phyloP scores from a whole-genome alignment of 371 early-diverging fungal genomes.

The Mucor plumbeus region DNA sequence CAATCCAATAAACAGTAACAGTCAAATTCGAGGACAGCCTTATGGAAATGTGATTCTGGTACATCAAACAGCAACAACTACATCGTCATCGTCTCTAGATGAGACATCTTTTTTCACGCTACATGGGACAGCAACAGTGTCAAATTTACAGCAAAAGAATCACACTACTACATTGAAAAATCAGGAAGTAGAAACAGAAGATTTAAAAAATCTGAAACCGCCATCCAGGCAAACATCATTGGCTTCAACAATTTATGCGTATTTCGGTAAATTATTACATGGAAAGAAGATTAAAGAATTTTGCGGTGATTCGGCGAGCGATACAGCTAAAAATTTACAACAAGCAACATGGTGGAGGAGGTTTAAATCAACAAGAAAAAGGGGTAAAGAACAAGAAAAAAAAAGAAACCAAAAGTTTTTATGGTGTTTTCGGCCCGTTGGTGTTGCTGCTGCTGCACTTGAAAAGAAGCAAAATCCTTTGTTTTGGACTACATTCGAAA shows the following conservation, averaged over 20 bases:
- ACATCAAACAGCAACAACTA: conserved; percentile 5
- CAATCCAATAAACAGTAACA: background rate
- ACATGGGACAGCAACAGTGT: background rate
- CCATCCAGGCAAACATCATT: background rate
- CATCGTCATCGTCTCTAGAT: background rate
- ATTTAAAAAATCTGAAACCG: background rate
- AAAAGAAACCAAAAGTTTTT: conserved; percentile 3
- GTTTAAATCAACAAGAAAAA: background rate
- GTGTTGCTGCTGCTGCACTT: background rate
- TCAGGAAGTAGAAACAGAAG: background rate
- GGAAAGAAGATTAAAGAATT: background rate
- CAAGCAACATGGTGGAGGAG: background rate
- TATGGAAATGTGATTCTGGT: conserved; percentile 4
- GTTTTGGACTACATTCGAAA: conserved; percentile 23
- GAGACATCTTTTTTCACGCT: background rate
- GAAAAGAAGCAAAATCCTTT: background rate
- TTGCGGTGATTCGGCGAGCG: background rate
- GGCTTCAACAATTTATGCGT: conserved; percentile 4
- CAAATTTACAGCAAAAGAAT: background rate
- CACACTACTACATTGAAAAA: background rate
- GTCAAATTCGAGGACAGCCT: background rate
- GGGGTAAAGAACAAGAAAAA: background rate
- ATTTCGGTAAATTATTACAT: conserved; percentile 1
- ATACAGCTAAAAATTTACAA: background rate
- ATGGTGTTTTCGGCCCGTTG: conserved; percentile 17